Percentiles rank a stretch among this genome's conserved stretches.
phyloP scores from a whole-genome alignment of 805 yeast genomes.

The Kodamaea hsintzibuensis region DNA sequence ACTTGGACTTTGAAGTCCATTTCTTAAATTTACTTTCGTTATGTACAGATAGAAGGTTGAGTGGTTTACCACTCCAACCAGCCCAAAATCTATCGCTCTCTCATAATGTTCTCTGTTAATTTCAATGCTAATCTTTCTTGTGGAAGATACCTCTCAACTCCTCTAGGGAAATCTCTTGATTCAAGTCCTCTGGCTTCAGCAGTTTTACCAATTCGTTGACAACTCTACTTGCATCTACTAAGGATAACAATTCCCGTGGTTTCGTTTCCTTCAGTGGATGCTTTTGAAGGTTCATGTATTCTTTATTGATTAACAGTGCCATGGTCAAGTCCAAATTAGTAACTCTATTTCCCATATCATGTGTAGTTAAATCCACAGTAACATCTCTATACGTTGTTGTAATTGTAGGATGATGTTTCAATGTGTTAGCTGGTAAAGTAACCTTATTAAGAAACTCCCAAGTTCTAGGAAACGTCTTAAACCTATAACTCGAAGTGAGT shows the following conservation, averaged over 20 bases:
- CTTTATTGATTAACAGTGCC: constrained; percentile 42
- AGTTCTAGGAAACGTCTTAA: constrained; percentile 58
- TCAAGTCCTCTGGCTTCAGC: neutral
- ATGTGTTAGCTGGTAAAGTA: constrained; percentile 54
- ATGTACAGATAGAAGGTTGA: too few relatives aligned
- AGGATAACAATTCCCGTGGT: constrained; percentile 6
- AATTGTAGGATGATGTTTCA: constrained; percentile 73
- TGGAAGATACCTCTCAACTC: neutral
- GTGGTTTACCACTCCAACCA: too few relatives aligned
- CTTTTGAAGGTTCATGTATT: constrained; percentile 5
- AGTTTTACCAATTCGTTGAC: constrained; percentile 13
- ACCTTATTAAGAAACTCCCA: constrained; percentile 66
- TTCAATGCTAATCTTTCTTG: neutral
- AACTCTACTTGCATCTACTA: constrained; percentile 14
- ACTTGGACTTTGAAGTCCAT: too few relatives aligned
- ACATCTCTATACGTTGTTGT: constrained; percentile 63
- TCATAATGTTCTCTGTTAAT: too few relatives aligned
- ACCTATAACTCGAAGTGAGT: constrained; percentile 27
- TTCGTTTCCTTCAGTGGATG: neutral
- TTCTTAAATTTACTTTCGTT: too few relatives aligned
- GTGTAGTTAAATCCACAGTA: constrained; percentile 57
- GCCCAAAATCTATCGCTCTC: too few relatives aligned
- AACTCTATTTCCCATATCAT: constrained; percentile 52
- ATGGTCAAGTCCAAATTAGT: constrained; percentile 59
- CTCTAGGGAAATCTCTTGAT: neutral